A percentile compares a stretch with the other conserved stretches of the same genome.
Conservation (phyloP, 2,329 filamentous ascomycete genomes). For the Aspergillus vadensis region DNA sequence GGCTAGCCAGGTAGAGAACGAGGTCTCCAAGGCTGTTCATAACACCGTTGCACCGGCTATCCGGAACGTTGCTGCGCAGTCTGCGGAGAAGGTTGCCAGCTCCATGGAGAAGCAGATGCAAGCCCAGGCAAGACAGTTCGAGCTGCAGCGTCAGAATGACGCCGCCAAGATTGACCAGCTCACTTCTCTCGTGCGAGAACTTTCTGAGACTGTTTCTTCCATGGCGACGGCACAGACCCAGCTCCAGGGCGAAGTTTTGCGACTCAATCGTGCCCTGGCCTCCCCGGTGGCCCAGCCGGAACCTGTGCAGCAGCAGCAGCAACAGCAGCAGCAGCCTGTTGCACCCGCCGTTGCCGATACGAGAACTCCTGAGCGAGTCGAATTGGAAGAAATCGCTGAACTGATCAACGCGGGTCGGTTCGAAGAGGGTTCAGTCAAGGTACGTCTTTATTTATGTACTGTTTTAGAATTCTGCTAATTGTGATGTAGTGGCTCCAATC, state of each 20-base stretch:
- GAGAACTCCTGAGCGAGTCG: conserved; percentile 40
- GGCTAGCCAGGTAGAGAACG: conserved; percentile 67
- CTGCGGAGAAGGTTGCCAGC: conserved; percentile 66
- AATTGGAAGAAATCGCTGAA: conserved; percentile 44
- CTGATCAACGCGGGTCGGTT: conserved; percentile 44
- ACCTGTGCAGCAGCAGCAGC: conserved; percentile 17
- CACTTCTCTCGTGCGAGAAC: conserved; percentile 53
- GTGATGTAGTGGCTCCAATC: conserved; percentile 61
- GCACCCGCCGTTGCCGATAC: conserved; percentile 18
- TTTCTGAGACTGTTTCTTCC: conserved; percentile 55
- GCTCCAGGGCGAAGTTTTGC: conserved; percentile 45
- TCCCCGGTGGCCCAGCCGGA: conserved; percentile 24
- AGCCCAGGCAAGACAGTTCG: conserved; percentile 54
- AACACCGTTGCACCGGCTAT: conserved; percentile 68
- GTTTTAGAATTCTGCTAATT: conserved; percentile 20
- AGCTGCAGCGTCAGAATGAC: conserved; percentile 56
- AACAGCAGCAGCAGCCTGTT: conserved; percentile 23
- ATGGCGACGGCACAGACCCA: conserved; percentile 47
- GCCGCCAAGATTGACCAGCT: conserved; percentile 64
- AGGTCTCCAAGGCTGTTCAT: conserved; percentile 63
- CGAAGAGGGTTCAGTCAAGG: conserved; percentile 51
- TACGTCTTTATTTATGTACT: conserved; percentile 24
- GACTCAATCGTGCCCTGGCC: conserved; percentile 35
- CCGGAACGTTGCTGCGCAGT: conserved; percentile 63
- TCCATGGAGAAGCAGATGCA: conserved; percentile 67